Conservation (phyloP, 495 filamentous ascomycete genomes). For the Parathielavia appendiculata region DNA sequence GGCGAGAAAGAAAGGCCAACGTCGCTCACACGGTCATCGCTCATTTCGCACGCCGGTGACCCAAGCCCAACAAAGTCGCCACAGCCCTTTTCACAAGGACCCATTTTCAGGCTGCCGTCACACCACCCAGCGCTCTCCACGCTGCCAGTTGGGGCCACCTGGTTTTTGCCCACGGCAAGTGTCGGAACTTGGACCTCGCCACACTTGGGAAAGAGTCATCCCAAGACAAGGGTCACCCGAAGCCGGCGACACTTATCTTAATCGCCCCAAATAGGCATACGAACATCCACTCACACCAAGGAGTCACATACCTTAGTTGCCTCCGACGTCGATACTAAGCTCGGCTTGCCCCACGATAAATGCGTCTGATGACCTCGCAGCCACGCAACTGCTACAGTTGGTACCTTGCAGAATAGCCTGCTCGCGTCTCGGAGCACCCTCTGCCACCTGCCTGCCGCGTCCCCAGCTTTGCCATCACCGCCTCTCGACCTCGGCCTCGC, state of each 20-base stretch:
- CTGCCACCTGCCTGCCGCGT: constrained; percentile 1
- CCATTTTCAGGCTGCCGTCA: constrained; percentile 40
- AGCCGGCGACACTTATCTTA: constrained; percentile 31
- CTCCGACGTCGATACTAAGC: constrained; percentile 19
- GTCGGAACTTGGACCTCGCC: constrained; percentile 33
- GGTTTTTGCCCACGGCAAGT: constrained; percentile 38
- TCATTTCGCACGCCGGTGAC: constrained; percentile 18
- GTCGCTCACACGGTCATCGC: constrained; percentile 9
- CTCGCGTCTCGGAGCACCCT: background rate
- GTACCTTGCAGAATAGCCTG: constrained; percentile 15
- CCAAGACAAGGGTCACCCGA: constrained; percentile 32
- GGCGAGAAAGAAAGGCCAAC: constrained; percentile 10
- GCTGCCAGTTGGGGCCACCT: constrained; percentile 46
- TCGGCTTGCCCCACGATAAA: constrained; percentile 17
- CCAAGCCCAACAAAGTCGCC: constrained; percentile 26
- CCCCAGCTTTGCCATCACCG: background rate
- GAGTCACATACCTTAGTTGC: constrained; percentile 33
- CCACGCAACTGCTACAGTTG: background rate
- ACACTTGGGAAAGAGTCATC: constrained; percentile 37
- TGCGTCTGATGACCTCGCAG: constrained; percentile 15
- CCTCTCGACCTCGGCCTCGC: constrained; percentile 12
- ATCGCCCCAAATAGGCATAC: constrained; percentile 34
- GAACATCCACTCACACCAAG: constrained; percentile 21
- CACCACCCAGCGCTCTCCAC: constrained; percentile 25
- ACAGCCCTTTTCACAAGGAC: constrained; percentile 27